Base-by-base conservation (phyloP, 495 filamentous ascomycete genomes). In the Cercophora samala region DNA sequence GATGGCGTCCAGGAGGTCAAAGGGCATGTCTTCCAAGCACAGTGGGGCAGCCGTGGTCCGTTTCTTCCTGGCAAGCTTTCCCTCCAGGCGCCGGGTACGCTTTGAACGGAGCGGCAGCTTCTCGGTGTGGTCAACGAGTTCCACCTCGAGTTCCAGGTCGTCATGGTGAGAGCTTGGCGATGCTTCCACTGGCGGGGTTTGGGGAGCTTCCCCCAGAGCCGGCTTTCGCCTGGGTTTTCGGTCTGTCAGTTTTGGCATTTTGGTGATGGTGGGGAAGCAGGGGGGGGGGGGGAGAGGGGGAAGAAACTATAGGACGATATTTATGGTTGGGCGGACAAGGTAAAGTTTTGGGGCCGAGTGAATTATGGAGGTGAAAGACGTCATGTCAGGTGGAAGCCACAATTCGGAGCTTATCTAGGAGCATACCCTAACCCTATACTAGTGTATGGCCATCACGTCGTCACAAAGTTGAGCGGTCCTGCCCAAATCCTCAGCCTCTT, bases 1-100 rank as follows among this genome's bases (percentile, higher is more conserved):
- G 24, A 86, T 80, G n/a, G 75, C 72, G 15, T 81, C 65, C 1
- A 83, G 42, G 9, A 87, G 68, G 67, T 87, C 85, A 51, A 78
- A 78, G 1, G 85, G 84, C 0, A 85, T 73, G 46, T 80, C 77
- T 5, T 80, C 46, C 13, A 85, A 66, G 2, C 64, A 70, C 21
- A 65, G 64, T 4, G 65, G 60, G 15, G 62, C 11, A 9, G 15
- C 13, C 37, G 37, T 3, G 37, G 37, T 46, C 9, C 37, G 37
- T 46, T 46, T 46, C 11, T 46, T 46, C 13, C 37, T 46, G 13
- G 37, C 37, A 46, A 46, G 37, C 37, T 46, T 46, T 13, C 13
- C 9, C 37, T 46, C 37, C 0, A 46, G 37, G 11, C 37, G 37
- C 0, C 37, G 11, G 13, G 37, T 46, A 2, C 37, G 37, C 15